Base-by-base conservation (phyloP, 2,329 filamentous ascomycete species). In the Lomentospora prolificans region DNA sequence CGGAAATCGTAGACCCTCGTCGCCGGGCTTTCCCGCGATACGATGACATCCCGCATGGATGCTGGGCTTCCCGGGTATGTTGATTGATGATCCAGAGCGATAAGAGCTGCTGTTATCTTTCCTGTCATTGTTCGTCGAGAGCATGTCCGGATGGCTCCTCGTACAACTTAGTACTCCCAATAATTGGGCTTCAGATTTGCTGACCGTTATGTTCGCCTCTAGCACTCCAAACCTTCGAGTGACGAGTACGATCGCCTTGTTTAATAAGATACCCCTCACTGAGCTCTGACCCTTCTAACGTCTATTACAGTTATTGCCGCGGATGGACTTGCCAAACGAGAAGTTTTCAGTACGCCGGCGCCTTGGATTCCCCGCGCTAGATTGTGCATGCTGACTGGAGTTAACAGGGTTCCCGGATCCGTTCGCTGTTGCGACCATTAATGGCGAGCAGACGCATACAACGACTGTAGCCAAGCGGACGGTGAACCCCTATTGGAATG, bases 401-500 rank as follows among this genome's bases (percentile, higher is more conserved):
- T 50, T 48, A 17, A 58, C 57, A 97, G 94, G 92, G 68, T 96
- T 97, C 63, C 94, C 94, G 58, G 94, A 99, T 72, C 94, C 94
- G 24, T 99, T 99, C 69, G 92, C 94, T 50, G 94, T 99, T 61
- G 92, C 91, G 64, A 99, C 94, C 57, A 85, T 97, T 72, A 92
- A 91, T 72, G 94, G 94, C 70, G 94, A 99, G 73, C 94, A 99
- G 76, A 99, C 94, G 57, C 90, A 91, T 73, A 97, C 94, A n/a
- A 99, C 94, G 9, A 86, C 86, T 36, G 94, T 97, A 63, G 95
- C 94, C 71, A 97, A 96, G 75, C 88, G 94, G 74, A 97, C 94
- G 9, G 76, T 99, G 71, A 97, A 96, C 71, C 94, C 94, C n/a
- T 99, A 99, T 71, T 99, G 94, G 94, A 99, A 99, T 72, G 94